Base-by-base conservation (phyloP, 2,329 filamentous ascomycete genomes). In the Monosporascus sp. region DNA sequence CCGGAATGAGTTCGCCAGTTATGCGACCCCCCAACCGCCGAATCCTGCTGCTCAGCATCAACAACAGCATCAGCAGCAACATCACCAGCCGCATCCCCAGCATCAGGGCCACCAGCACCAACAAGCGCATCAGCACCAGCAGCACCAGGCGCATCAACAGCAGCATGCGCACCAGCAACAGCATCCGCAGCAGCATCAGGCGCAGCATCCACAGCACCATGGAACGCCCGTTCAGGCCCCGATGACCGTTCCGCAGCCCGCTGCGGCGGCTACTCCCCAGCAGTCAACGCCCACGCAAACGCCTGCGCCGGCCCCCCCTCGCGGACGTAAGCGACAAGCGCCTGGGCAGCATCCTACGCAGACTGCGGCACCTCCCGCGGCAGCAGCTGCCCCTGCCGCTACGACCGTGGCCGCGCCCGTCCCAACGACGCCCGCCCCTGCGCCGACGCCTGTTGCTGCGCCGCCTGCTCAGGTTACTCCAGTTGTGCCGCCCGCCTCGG, bases 1-100 rank as follows among this genome's bases (percentile, higher is more conserved):
- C 72, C 77, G 73, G 72, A 72, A 61, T 72, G 78, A 62, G 64
- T 76, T 60, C 58, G 65, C 58, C 55, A 64, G 59, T 51, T 68
- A 66, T 52, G 59, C 56, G 11, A 35, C 31, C 31, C 31, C 31
- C 49, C 63, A 61, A 50, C 61, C 58, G 46, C 61, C 60, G 43
- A 67, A 62, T 48, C 59, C 68, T 46, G 61, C 66, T 61, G 60
- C 70, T 41, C 70, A 69, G 54, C 66, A 66, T 19, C 70, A 70
- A 40, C 68, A 66, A 49, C 62, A 62, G 49, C 65, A 66, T 48
- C 63, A 63, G 50, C 68, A 68, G 48, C 66, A 68, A 22, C 65
- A 65, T 40, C 67, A 73, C 55, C 65, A 68, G 41, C 64, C 68
- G 24, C 67, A 68, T 52, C 65, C 50, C 24, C 48, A 54, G 40